Percentiles rank a stretch among this genome's conserved stretches.
phyloP scores from a whole-genome alignment of 371 early-diverging fungal species.

The Catenaria anguillulae region DNA sequence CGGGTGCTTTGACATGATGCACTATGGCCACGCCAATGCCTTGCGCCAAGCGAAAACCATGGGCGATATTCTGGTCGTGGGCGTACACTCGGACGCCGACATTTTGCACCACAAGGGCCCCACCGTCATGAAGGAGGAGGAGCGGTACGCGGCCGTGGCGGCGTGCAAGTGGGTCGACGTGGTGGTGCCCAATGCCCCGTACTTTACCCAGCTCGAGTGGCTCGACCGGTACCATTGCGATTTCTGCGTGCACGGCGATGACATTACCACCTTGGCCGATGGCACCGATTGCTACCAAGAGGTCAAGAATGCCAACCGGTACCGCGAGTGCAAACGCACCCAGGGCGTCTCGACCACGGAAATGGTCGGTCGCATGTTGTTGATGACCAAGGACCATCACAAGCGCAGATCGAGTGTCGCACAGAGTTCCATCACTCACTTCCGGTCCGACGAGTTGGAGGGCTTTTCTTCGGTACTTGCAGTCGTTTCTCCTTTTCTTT shows the following conservation, averaged over 20 bases:
- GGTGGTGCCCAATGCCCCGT: conserved; percentile 85
- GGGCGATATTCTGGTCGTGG: conserved; percentile 87
- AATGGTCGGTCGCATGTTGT: conserved; percentile 87
- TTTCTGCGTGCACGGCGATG: conserved; percentile 92
- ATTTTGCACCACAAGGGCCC: conserved; percentile 87
- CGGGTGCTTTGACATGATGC: conserved; percentile 94
- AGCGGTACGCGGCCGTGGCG: conserved; percentile 84
- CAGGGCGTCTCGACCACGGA: conserved; percentile 88
- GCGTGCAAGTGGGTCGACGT: conserved; percentile 95
- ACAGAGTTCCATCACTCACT: conserved; percentile 36
- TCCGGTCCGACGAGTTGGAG: conserved; percentile 44
- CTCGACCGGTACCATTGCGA: conserved; percentile 72
- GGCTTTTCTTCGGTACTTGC: conserved; percentile 30
- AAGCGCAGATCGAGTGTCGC: conserved; percentile 31
- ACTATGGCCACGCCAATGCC: conserved; percentile 92
- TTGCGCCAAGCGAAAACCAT: conserved; percentile 86
- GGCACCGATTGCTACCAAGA: conserved; percentile 89
- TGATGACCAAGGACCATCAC: conserved; percentile 78
- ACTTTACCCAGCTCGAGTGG: conserved; percentile 67
- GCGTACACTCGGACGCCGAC: conserved; percentile 87
- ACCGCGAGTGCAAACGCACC: conserved; percentile 85
- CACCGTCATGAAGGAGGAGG: conserved; percentile 88
- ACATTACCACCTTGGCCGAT: conserved; percentile 84
- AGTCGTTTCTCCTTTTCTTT: background rate
- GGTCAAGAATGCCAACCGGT: conserved; percentile 87